A percentile compares a stretch with the other conserved stretches of the same genome.
phyloP scores from a whole-genome alignment of 2,329 filamentous ascomycete genomes.

The Zymoseptoria ardabiliae region DNA sequence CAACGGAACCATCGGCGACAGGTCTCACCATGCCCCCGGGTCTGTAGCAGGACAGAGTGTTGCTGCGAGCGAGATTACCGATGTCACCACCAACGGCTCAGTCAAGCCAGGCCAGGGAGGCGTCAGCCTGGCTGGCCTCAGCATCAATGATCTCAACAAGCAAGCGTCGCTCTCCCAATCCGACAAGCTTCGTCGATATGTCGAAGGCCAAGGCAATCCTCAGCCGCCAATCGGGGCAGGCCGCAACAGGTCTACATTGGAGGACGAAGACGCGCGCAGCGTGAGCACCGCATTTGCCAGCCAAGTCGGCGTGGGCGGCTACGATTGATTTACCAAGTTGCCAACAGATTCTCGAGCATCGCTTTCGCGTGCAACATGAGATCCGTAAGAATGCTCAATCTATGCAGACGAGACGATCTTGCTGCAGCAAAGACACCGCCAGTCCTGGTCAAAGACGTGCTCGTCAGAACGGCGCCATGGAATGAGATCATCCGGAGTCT shows the following conservation, averaged over 20 bases:
- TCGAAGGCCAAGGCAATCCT: conserved; percentile 54
- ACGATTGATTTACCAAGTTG: conserved; percentile 22
- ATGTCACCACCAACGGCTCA: conserved; percentile 65
- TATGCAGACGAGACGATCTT: not conserved
- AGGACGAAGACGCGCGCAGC: conserved; percentile 92
- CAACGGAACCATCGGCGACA: conserved; percentile 49
- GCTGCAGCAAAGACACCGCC: not conserved
- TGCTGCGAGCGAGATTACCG: conserved; percentile 82
- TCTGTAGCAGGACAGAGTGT: conserved; percentile 89
- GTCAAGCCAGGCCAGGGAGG: conserved; percentile 58
- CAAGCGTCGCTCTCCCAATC: conserved; percentile 69
- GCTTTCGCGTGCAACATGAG: not conserved
- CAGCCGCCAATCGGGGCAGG: conserved; percentile 53
- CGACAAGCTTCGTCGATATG: conserved; percentile 88
- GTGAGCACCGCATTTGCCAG: conserved; percentile 95
- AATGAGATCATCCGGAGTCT: not conserved
- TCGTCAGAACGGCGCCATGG: not conserved
- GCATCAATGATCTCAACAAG: conserved; percentile 63
- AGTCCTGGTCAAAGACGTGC: not conserved
- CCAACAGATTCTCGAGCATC: not conserved
- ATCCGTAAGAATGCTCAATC: not conserved
- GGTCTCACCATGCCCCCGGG: conserved; percentile 22
- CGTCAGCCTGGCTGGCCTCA: conserved; percentile 79
- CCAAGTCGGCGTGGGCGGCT: conserved; percentile 54
- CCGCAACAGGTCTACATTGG: conserved; percentile 41